Base-by-base conservation (phyloP, 257 asterid genomes). In the Capsicum pubescens region DNA sequence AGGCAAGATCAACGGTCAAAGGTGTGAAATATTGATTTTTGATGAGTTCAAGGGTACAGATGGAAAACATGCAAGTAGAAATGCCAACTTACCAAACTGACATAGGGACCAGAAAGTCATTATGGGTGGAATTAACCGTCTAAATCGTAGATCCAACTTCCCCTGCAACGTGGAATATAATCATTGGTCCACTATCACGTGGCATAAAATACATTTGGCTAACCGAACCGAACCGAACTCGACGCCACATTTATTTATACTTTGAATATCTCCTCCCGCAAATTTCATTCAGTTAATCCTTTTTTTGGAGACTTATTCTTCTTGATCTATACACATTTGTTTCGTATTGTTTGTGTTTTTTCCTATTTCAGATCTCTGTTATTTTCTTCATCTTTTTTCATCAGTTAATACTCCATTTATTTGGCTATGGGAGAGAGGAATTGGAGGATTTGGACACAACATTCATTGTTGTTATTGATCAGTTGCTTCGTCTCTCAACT, bases 401-500 rank as follows among this genome's bases (percentile, higher is more conserved):
- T 10, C 79, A 44, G 35, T 44, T 35, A 71, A 8, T 72, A 44
- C 12, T 26, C 26, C 64, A 77, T 26, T 26, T 69, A 52, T 54
- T 77, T 54, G 64, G 16, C 4, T 8, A 77, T 77, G 66, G 82
- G 55, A 32, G 66, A 54, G 64, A 48, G 10, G 16, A 55, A 32
- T 35, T 9, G 66, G 88, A 92, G 63, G 88, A 83, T 87, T 77
- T 86, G 90, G 87, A 78, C 84, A 89, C 93, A 87, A 71, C 89
- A 54, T 77, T 66, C 91, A 86, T 81, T 93, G 84, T 67, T 93
- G 61, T 71, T 92, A 19, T 84, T 92, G 83, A 82, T 88, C 85
- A 92, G 90, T 8, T 92, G 93, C 89, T 91, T 91, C 84, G 79
- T 91, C 39, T 86, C 96, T 84, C 93, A 87, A 91, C 97, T 92